Percentiles rank a stretch among this genome's conserved stretches.
These are phyloP conservation scores for Croton setiger DNA, from an alignment of 441 rosid species.

Conservation along the genomic window DNA sequence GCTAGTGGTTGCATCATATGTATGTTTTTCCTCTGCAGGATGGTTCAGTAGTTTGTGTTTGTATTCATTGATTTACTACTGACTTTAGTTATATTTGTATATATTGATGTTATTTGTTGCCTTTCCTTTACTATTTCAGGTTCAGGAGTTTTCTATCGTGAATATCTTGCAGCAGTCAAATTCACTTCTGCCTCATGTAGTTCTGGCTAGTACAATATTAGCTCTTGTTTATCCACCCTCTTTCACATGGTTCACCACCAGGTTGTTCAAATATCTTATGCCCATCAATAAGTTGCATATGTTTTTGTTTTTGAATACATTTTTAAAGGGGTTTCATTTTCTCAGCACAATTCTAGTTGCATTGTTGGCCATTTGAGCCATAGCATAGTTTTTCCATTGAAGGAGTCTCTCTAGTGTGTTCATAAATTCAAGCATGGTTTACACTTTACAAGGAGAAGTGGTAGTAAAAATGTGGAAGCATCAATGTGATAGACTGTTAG, in stretches of 20 bases:
- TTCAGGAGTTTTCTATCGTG: conserved; percentile 33
- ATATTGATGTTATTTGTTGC: conserved; percentile 1
- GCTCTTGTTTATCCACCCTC: conserved; percentile 91
- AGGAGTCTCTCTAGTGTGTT: neutral
- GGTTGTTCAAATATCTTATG: conserved; percentile 33
- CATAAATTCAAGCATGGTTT: neutral
- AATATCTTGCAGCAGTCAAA: conserved; percentile 66
- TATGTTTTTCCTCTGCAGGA: neutral
- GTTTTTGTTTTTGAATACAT: neutral
- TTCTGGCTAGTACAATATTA: conserved; percentile 77
- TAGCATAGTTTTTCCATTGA: neutral
- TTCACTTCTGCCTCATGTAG: conserved; percentile 74
- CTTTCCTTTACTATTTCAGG: conserved; percentile 31
- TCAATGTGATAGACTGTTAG: neutral
- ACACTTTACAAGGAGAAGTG: neutral
- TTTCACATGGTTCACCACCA: conserved; percentile 89
- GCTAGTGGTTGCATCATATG: neutral
- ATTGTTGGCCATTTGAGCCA: neutral
- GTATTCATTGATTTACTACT: neutral
- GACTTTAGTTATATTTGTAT: neutral
- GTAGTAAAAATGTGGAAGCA: neutral
- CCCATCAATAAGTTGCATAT: neutral
- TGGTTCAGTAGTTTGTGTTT: neutral
- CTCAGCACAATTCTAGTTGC: neutral
- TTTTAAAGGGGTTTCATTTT: neutral